These are phyloP conservation scores for Berkeleyomyces basicola DNA, from an alignment of 2,329 filamentous ascomycete species.

Conservation along the genomic window DNA sequence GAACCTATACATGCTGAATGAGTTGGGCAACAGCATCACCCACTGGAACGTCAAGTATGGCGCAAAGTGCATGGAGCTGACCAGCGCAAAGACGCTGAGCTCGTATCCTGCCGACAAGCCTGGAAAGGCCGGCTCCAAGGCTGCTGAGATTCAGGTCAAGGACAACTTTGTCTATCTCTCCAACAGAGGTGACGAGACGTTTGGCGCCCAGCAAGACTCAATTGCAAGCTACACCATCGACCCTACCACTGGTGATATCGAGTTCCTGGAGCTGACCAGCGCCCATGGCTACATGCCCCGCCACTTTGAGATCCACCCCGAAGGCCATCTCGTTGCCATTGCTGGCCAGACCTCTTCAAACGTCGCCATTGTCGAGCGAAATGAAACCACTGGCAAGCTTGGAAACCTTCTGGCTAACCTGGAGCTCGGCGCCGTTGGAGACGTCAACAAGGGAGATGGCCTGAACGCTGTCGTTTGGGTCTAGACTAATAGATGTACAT, in stretches of 20 bases:
- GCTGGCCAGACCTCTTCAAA: slow-evolving; percentile 43
- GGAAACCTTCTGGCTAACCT: slow-evolving; percentile 29
- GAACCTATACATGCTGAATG: slow-evolving; percentile 27
- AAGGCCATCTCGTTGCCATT: slow-evolving; percentile 43
- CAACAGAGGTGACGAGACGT: slow-evolving; percentile 45
- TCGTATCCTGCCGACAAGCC: slow-evolving; percentile 29
- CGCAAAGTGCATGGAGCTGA: slow-evolving; percentile 29
- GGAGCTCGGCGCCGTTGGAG: slow-evolving; percentile 25
- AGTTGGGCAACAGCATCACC: slow-evolving; percentile 33
- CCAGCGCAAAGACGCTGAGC: slow-evolving; percentile 27
- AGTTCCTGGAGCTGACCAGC: slow-evolving; percentile 36
- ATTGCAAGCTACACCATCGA: slow-evolving; percentile 35
- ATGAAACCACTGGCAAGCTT: slow-evolving; percentile 37
- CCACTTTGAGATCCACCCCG: slow-evolving; percentile 43
- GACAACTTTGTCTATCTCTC: slow-evolving; percentile 42
- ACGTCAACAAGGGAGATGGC: slow-evolving; percentile 29
- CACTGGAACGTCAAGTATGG: slow-evolving; percentile 33
- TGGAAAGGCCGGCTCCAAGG: slow-evolving; percentile 30
- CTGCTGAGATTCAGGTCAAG: slow-evolving; percentile 35
- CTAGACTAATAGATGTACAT: slow-evolving; percentile 1
- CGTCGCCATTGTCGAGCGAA: slow-evolving; percentile 39
- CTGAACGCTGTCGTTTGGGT: slow-evolving; percentile 31
- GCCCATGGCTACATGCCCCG: slow-evolving; percentile 44
- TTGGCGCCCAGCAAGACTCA: slow-evolving; percentile 37
- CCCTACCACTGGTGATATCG: slow-evolving; percentile 29